These are phyloP conservation scores for Pyrenophora seminiperda DNA, from an alignment of 2,329 filamentous ascomycete species.

Conservation along the genomic window DNA sequence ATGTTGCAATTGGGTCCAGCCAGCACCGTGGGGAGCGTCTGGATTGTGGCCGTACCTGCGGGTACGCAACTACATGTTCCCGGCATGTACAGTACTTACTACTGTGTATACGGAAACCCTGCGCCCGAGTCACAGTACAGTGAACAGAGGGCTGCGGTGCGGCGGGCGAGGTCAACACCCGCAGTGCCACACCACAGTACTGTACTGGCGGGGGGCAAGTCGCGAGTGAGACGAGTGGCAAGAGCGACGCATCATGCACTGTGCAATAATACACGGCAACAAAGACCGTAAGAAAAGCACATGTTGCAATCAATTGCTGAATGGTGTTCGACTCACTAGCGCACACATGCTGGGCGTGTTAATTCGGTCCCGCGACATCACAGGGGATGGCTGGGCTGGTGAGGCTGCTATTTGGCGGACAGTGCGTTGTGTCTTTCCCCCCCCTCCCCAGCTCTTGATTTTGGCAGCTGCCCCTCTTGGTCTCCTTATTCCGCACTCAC, in stretches of 20 bases:
- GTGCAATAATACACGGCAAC: background rate
- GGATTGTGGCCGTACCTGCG: background rate
- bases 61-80: background rate
- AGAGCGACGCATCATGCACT: background rate
- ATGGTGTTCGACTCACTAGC: slow-evolving; percentile 15
- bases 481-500: slow-evolving; percentile 27
- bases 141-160: no score
- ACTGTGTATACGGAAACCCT: background rate
- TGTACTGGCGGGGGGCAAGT: no score
- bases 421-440: slow-evolving; percentile 12
- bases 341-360: slow-evolving; percentile 15
- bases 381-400: slow-evolving; percentile 24
- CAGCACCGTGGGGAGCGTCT: slow-evolving; percentile 10
- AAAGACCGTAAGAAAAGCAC: background rate
- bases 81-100: background rate
- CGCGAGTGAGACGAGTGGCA: background rate
- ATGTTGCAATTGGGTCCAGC: slow-evolving; percentile 30
- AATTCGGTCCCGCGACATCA: slow-evolving; percentile 19
- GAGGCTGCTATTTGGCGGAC: slow-evolving; percentile 15
- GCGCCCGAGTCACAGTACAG: no score
- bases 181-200: no score
- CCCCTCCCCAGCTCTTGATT: slow-evolving; percentile 12
- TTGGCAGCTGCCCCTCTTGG: slow-evolving; percentile 15
- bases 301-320: slow-evolving; percentile 6
- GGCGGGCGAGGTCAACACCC: no score